Percentiles rank a stretch among this genome's conserved stretches.
Conservation (phyloP, 441 rosid genomes). For the Euphorbia schlechtendalii region DNA sequence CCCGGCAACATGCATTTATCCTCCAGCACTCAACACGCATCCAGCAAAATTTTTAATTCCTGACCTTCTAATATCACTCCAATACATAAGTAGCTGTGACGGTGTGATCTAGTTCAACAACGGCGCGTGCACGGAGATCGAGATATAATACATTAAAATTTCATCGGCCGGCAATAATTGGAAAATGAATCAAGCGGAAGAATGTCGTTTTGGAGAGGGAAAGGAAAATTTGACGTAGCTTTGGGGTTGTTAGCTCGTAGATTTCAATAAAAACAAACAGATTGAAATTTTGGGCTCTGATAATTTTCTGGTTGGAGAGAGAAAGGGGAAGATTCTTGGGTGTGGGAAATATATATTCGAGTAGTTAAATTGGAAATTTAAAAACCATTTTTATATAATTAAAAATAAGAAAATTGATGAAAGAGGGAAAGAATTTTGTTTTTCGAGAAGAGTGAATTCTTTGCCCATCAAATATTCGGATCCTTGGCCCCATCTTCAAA, state of each 20-base stretch:
- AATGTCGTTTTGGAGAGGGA: background rate
- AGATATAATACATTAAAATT: constrained; percentile 17
- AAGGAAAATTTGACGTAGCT: background rate
- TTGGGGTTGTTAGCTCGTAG: background rate
- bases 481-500: constrained; percentile 11
- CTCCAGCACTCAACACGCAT: constrained; percentile 36
- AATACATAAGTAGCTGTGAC: constrained; percentile 39
- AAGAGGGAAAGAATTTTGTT: constrained; percentile 32
- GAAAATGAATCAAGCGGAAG: too few species aligned
- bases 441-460: constrained; percentile 40
- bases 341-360: constrained; percentile 8
- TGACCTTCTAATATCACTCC: constrained; percentile 28
- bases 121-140: constrained; percentile 24
- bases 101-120: constrained; percentile 7
- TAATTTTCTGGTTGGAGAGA: background rate
- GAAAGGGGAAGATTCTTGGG: background rate
- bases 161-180: background rate
- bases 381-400: background rate
- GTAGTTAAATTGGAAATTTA: background rate
- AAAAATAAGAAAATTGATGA: constrained; percentile 16
- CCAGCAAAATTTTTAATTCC: constrained; percentile 30
- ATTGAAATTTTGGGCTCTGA: constrained; percentile 30
- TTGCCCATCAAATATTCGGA: constrained; percentile 41
- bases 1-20: constrained; percentile 66
- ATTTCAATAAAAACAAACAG: constrained; percentile 20